Conservation (phyloP, 306 rosid species). For the Inga leiocalycina region DNA sequence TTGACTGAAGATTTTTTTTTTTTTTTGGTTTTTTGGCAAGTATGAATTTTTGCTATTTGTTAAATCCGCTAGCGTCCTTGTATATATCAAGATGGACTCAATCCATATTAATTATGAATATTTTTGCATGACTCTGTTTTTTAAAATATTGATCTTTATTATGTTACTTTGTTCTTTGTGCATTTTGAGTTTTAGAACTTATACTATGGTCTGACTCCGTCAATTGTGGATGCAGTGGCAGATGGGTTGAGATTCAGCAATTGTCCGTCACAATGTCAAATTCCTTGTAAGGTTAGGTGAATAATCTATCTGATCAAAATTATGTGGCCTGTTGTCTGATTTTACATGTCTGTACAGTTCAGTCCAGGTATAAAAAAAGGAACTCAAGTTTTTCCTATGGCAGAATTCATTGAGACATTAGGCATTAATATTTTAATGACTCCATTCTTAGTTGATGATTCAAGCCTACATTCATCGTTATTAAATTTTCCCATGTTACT, state of each 20-base stretch:
- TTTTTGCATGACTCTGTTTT: neutral
- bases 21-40: constrained; percentile 32
- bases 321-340: neutral
- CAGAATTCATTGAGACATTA: neutral
- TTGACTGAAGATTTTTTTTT: constrained; percentile 16
- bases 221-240: constrained; percentile 74
- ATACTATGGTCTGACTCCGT: constrained; percentile 33
- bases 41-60: constrained; percentile 17
- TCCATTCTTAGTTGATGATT: neutral
- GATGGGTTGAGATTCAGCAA: constrained; percentile 59
- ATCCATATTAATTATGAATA: neutral
- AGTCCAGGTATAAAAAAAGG: neutral
- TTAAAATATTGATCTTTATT: neutral
- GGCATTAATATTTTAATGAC: neutral
- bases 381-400: constrained; percentile 3
- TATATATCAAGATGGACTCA: neutral
- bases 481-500: neutral
- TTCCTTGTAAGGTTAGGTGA: constrained; percentile 48
- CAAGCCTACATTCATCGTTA: neutral
- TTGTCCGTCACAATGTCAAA: constrained; percentile 27
- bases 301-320: constrained; percentile 23
- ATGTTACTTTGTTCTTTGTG: constrained; percentile 17
- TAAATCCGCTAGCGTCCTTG: constrained; percentile 12
- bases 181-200: constrained; percentile 13
- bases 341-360: neutral